These are phyloP conservation scores for Hypoxylon cercidicola DNA, from an alignment of 495 filamentous ascomycete species.

Conservation along the genomic window DNA sequence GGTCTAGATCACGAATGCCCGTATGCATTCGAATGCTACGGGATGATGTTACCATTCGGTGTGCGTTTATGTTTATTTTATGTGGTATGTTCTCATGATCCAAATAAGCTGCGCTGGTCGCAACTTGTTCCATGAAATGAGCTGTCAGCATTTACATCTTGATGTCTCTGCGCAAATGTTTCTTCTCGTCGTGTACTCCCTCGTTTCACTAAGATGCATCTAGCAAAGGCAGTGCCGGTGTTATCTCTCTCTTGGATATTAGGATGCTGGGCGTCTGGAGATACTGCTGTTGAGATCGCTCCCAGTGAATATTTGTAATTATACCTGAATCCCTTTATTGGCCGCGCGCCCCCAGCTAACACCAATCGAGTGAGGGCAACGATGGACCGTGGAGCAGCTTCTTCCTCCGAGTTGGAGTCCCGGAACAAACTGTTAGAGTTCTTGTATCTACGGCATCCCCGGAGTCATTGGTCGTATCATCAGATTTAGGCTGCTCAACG, in stretches of 20 bases:
- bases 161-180: constrained; percentile 1
- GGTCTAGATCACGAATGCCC: not conserved
- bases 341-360: constrained; percentile 18
- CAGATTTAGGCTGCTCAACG: constrained; percentile 51
- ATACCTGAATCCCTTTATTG: not conserved
- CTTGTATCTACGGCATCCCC: constrained; percentile 50
- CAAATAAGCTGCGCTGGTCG: not conserved
- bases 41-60: not conserved
- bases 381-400: constrained; percentile 55
- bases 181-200: not conserved
- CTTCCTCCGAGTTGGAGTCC: constrained; percentile 50
- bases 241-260: constrained; percentile 13
- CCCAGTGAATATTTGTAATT: constrained; percentile 45
- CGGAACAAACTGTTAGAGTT: constrained; percentile 50
- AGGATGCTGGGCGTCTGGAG: not conserved
- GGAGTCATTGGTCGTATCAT: constrained; percentile 51
- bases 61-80: not conserved
- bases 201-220: constrained; percentile 12
- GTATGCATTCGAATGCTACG: not conserved
- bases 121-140: not conserved
- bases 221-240: not conserved
- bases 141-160: not conserved
- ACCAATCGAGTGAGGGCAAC: constrained; percentile 49
- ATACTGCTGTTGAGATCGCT: constrained; percentile 27
- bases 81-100: not conserved